phyloP scores from a whole-genome alignment of 495 filamentous ascomycete genomes.

The Neurospora pannonica region DNA sequence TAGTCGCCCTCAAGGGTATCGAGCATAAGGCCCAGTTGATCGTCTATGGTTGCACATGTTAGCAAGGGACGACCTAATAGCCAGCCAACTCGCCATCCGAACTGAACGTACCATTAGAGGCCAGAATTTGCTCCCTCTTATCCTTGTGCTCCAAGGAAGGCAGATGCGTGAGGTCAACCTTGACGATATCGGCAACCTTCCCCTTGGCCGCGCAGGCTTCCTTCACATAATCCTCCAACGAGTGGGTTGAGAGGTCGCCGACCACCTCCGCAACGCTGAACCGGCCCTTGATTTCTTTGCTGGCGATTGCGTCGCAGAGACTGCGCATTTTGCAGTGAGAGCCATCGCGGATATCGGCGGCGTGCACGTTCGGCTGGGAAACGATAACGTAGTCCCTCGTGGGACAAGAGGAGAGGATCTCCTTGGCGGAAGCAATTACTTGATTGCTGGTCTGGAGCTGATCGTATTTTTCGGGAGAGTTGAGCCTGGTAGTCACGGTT shows the following conservation, averaged over 20 bases:
- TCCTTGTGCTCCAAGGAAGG: constrained; percentile 27
- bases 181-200: constrained; percentile 33
- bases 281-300: constrained; percentile 13
- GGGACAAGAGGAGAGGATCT: constrained; percentile 54
- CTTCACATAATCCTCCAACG: constrained; percentile 25
- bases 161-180: constrained; percentile 42
- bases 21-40: constrained; percentile 28
- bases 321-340: constrained; percentile 19
- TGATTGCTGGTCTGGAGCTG: constrained; percentile 36
- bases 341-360: constrained; percentile 47
- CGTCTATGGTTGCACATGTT: constrained; percentile 20
- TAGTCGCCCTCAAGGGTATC: constrained; percentile 29
- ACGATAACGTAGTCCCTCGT: constrained; percentile 75
- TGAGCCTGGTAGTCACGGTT: constrained; percentile 20
- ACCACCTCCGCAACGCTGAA: constrained; percentile 51
- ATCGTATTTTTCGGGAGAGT: constrained; percentile 13
- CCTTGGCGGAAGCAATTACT: constrained; percentile 29
- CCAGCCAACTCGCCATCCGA: neutral
- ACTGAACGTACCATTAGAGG: constrained; percentile 50
- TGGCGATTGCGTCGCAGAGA: constrained; percentile 18
- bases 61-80: neutral
- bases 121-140: constrained; percentile 44
- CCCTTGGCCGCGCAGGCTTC: constrained; percentile 26
- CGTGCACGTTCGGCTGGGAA: constrained; percentile 66
- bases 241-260: constrained; percentile 42